Percentiles rank a stretch among this genome's conserved stretches.
phyloP scores from a whole-genome alignment of 78 protist species.

The Dictyostelium intermedium region DNA sequence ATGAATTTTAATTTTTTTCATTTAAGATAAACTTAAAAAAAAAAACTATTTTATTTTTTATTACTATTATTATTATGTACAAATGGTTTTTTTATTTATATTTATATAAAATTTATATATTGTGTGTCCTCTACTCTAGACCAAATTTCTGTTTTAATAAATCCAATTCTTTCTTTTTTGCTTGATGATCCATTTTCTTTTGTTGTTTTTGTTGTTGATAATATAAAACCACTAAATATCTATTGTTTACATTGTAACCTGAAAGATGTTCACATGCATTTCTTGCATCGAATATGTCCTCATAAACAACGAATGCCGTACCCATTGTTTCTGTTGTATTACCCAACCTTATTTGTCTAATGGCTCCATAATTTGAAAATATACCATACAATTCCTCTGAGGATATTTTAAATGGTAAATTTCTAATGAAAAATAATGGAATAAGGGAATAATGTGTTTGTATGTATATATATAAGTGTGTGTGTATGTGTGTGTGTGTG shows the following conservation, averaged over 20 bases:
- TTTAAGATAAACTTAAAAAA: too few relatives aligned
- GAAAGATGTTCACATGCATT: constrained; percentile 96
- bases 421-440: constrained; percentile 4
- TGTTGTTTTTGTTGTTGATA: constrained; percentile 81
- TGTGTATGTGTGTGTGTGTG: too few relatives aligned
- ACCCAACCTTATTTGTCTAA: constrained; percentile 96
- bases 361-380: constrained; percentile 97
- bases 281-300: constrained; percentile 98
- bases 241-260: constrained; percentile 94
- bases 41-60: too few relatives aligned
- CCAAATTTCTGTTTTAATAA: constrained; percentile 65
- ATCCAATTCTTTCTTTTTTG: constrained; percentile 80
- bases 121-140: not conserved
- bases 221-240: constrained; percentile 93
- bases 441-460: constrained; percentile 3
- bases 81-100: not conserved
- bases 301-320: constrained; percentile 98
- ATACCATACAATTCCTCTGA: constrained; percentile 96
- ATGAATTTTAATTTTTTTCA: too few relatives aligned
- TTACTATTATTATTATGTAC: not conserved
- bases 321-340: constrained; percentile 93
- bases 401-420: constrained; percentile 95
- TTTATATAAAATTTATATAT: not conserved
- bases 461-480: too few relatives aligned
- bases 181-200: constrained; percentile 80